These are phyloP conservation scores for Xeromyces bisporus DNA, from an alignment of 495 filamentous ascomycete species.

Conservation along the genomic window DNA sequence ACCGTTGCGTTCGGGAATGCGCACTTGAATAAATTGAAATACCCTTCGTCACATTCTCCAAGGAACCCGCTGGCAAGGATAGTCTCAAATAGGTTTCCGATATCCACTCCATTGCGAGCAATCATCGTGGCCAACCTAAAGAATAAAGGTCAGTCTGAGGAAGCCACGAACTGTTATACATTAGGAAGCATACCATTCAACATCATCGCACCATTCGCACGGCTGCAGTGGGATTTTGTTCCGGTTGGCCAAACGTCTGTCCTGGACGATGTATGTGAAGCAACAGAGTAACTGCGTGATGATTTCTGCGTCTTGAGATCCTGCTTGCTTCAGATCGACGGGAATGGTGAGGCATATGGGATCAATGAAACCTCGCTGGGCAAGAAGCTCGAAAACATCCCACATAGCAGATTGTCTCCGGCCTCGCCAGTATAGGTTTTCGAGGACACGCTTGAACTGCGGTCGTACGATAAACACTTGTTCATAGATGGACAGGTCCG, in stretches of 20 bases:
- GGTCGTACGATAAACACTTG: neutral
- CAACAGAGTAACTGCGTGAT: neutral
- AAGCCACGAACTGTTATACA: neutral
- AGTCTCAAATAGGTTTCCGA: neutral
- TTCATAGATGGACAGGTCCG: neutral
- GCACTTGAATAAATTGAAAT: no score
- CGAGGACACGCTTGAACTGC: neutral
- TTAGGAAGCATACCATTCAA: conserved; percentile 1
- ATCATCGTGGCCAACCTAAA: conserved; percentile 2
- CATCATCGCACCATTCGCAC: neutral
- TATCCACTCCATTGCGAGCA: neutral
- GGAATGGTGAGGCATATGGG: neutral
- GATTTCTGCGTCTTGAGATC: neutral
- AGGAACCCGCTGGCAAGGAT: neutral
- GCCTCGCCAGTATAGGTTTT: conserved; percentile 1
- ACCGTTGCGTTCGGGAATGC: no score
- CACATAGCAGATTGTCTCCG: conserved; percentile 1
- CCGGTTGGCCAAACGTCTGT: neutral
- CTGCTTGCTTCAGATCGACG: neutral
- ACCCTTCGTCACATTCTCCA: no score
- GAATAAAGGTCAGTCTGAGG: neutral
- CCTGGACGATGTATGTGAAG: neutral
- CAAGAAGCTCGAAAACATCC: conserved; percentile 2
- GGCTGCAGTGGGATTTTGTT: neutral
- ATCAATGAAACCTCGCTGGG: neutral